Base-by-base conservation (phyloP, 257 asterid genomes). In the Petunia secreta region DNA sequence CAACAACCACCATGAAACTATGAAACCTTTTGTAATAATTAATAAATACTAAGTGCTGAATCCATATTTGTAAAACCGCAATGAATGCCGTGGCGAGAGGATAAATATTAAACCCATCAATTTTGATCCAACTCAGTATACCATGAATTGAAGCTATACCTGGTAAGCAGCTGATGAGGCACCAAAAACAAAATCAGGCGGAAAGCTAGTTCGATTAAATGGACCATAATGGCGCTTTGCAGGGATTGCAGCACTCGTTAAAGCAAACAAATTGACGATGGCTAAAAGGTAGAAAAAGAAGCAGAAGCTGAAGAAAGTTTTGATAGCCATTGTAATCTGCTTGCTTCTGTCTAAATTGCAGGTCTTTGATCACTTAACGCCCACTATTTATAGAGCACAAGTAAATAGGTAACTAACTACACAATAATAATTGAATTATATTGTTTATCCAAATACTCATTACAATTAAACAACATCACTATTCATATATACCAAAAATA, bases 81-180 rank as follows among this genome's bases (percentile, higher is more conserved):
- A n/a, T n/a, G n/a, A n/a, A n/a, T n/a, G n/a, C n/a, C n/a, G n/a
- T n/a, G n/a, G n/a, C n/a, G n/a, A n/a, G n/a, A n/a, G n/a, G n/a
- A n/a, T n/a, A n/a, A n/a, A n/a, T n/a, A n/a, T n/a, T n/a, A n/a
- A n/a, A n/a, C n/a, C n/a, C n/a, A n/a, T n/a, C n/a, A n/a, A n/a
- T n/a, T n/a, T n/a, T n/a, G n/a, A n/a, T n/a, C n/a, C n/a, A n/a
- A n/a, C n/a, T n/a, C n/a, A n/a, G n/a, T n/a, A n/a, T n/a, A n/a
- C n/a, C n/a, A n/a, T n/a, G n/a, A n/a, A n/a, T n/a, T n/a, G n/a
- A n/a, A n/a, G n/a, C n/a, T n/a, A 8, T 16, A 87, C 91, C 89
- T 88, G 91, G 63, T 82, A 85, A 43, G 87, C 82, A 1, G 91
- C 83, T 1, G 89, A 80, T 40, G 86, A 86, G 39, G 85, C 83